phyloP scores from a whole-genome alignment of 441 rosid genomes.

The Macaranga tanarius region DNA sequence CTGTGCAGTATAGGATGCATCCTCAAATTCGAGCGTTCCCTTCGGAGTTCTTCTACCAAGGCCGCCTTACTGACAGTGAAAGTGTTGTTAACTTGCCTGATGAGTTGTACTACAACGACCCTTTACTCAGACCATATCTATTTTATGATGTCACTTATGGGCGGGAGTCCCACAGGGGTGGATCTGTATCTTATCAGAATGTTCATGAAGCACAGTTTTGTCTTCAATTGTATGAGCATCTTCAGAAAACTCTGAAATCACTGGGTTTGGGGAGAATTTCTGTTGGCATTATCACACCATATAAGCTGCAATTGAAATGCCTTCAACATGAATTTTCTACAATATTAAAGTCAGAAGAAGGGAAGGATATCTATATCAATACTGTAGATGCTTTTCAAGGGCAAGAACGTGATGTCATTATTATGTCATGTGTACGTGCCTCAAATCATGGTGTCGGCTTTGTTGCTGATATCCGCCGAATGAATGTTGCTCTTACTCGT shows the following conservation, averaged over 20 bases:
- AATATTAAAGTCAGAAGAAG: constrained; percentile 79
- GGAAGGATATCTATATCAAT: constrained; percentile 91
- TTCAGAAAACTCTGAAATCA: constrained; percentile 74
- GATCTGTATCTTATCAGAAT: constrained; percentile 96
- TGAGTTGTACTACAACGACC: constrained; percentile 82
- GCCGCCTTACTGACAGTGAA: constrained; percentile 95
- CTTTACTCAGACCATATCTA: constrained; percentile 81
- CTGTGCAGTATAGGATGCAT: constrained; percentile 99
- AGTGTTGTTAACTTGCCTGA: constrained; percentile 74
- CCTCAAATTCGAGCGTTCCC: constrained; percentile 96
- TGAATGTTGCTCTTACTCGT: constrained; percentile 99
- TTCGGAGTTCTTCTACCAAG: constrained; percentile 93
- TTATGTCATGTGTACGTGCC: constrained; percentile 99
- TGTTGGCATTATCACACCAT: constrained; percentile 95
- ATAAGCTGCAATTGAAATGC: constrained; percentile 96
- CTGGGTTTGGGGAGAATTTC: constrained; percentile 66
- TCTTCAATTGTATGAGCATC: constrained; percentile 85
- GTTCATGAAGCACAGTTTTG: constrained; percentile 93
- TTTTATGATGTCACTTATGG: constrained; percentile 91
- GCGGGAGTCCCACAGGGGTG: constrained; percentile 94
- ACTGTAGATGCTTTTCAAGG: constrained; percentile 99
- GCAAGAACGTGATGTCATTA: constrained; percentile 98
- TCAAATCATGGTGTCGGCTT: constrained; percentile 95
- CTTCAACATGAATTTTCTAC: constrained; percentile 84
- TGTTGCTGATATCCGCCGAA: constrained; percentile 93